A percentile compares a stretch with the other conserved stretches of the same genome.
These are phyloP conservation scores for Periconia digitata DNA, from an alignment of 2,329 filamentous ascomycete species.

Conservation along the genomic window DNA sequence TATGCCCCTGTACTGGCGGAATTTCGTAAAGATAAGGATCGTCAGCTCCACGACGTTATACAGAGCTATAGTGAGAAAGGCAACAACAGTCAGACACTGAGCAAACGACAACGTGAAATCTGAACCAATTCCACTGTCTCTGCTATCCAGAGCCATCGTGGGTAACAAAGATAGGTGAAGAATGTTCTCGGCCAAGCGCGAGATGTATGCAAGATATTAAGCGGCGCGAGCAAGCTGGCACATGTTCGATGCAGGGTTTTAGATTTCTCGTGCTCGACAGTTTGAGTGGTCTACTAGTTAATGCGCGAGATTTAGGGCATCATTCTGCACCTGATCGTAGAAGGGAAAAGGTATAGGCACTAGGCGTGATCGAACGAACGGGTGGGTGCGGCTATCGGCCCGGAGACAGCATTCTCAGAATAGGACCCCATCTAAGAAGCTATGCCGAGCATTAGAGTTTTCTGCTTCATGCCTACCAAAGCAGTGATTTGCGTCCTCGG, in stretches of 20 bases:
- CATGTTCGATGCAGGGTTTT: neutral
- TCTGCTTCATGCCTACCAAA: neutral
- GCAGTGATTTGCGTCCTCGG: too few relatives aligned
- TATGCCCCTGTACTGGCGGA: slow-evolving; percentile 45
- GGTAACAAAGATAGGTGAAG: neutral
- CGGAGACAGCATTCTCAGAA: neutral
- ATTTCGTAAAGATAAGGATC: slow-evolving; percentile 41
- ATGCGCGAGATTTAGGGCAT: neutral
- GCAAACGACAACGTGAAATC: slow-evolving; percentile 3
- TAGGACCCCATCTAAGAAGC: neutral
- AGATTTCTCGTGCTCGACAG: neutral
- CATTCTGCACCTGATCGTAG: neutral
- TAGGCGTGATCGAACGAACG: neutral
- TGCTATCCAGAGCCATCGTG: neutral
- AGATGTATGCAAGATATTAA: neutral
- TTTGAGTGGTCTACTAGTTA: neutral
- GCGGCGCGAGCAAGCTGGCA: neutral
- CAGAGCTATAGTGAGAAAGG: slow-evolving; percentile 19
- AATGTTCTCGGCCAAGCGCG: neutral
- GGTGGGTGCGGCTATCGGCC: neutral
- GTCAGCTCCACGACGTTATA: slow-evolving; percentile 32
- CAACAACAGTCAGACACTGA: slow-evolving; percentile 9
- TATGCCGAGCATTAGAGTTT: neutral
- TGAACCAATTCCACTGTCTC: slow-evolving; percentile 4
- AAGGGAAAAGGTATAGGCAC: neutral